phyloP scores from a whole-genome alignment of 2,329 filamentous ascomycete genomes.

The Thyridium curvatum region DNA sequence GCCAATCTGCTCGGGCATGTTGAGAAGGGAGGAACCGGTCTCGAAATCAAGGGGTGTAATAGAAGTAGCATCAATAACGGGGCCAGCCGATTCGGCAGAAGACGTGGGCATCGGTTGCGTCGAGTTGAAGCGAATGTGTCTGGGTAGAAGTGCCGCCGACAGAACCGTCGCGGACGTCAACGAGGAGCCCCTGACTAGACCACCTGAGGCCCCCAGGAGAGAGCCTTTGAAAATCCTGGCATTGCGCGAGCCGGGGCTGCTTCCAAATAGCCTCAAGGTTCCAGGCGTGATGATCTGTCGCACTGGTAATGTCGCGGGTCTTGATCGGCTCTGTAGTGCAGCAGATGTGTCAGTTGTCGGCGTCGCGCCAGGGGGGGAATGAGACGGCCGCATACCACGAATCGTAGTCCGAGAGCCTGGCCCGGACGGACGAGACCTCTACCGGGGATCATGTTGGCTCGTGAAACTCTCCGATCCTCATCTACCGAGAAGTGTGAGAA shows the following conservation, averaged over 20 bases:
- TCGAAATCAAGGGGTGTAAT: slow-evolving; percentile 20
- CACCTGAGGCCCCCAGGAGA: too few species aligned
- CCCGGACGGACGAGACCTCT: slow-evolving; percentile 42
- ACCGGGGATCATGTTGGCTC: slow-evolving; percentile 43
- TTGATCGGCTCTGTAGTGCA: too few species aligned
- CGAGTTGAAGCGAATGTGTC: slow-evolving; percentile 4
- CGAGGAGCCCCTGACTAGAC: background rate
- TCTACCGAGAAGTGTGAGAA: background rate
- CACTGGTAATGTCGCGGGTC: too few species aligned
- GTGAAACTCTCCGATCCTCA: too few species aligned
- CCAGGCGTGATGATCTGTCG: too few species aligned
- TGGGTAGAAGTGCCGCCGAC: slow-evolving; percentile 13
- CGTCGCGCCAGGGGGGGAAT: too few species aligned
- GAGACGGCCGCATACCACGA: slow-evolving; percentile 24
- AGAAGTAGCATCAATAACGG: slow-evolving; percentile 3
- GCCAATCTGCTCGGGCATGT: slow-evolving; percentile 70
- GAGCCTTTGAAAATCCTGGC: too few species aligned
- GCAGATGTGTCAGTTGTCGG: too few species aligned
- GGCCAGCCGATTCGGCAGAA: slow-evolving; percentile 17
- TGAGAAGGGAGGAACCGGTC: slow-evolving; percentile 36
- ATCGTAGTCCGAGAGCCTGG: slow-evolving; percentile 33
- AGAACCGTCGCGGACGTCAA: slow-evolving; percentile 6
- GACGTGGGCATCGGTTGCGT: background rate
- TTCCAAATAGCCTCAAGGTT: too few species aligned
- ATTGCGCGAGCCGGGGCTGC: too few species aligned